Evolutionary conservation across 208 protist genomes (phyloP).

Genomic region (Leptomonas seymouri): DNA sequence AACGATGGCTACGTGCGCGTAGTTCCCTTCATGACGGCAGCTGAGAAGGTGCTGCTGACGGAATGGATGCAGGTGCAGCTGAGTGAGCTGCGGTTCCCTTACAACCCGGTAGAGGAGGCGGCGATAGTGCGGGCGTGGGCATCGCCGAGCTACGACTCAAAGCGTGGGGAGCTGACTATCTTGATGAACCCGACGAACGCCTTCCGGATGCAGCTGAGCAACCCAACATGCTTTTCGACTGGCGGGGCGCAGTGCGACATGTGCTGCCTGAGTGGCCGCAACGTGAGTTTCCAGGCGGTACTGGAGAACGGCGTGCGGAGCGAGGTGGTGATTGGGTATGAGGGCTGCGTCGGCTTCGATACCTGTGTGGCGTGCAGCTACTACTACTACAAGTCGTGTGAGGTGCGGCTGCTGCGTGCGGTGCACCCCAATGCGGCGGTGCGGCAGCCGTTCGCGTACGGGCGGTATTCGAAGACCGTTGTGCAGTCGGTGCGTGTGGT

Average conservation of each 20-base stretch:
- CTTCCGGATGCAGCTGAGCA: conserved; percentile 35
- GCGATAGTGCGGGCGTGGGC: conserved; percentile 25
- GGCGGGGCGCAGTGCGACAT: conserved; percentile 28
- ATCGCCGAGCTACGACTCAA: conserved; percentile 26
- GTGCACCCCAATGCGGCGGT: conserved; percentile 26
- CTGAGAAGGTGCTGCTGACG: conserved; percentile 18
- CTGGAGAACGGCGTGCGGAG: conserved; percentile 31
- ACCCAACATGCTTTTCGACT: conserved; percentile 17
- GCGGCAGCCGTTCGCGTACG: conserved; percentile 28
- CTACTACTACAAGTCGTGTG: conserved; percentile 40
- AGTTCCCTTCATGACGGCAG: conserved; percentile 10
- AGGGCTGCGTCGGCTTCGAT: conserved; percentile 36
- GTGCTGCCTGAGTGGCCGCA: conserved; percentile 19
- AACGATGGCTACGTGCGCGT: conserved; percentile 26
- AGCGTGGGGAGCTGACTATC: conserved; percentile 28
- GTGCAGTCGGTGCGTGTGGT: conserved; percentile 25
- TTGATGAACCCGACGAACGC: conserved; percentile 26
- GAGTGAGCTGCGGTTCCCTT: conserved; percentile 7
- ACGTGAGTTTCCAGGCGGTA: conserved; percentile 34
- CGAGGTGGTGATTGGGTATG: conserved; percentile 16
- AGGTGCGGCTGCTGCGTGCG: conserved; percentile 32
- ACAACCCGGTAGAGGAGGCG: background rate
- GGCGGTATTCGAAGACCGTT: conserved; percentile 16
- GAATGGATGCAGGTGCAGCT: conserved; percentile 29
- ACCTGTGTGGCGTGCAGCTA: conserved; percentile 50